phyloP scores from a whole-genome alignment of 371 early-diverging fungal species.

The Sporodiniella umbellata region DNA sequence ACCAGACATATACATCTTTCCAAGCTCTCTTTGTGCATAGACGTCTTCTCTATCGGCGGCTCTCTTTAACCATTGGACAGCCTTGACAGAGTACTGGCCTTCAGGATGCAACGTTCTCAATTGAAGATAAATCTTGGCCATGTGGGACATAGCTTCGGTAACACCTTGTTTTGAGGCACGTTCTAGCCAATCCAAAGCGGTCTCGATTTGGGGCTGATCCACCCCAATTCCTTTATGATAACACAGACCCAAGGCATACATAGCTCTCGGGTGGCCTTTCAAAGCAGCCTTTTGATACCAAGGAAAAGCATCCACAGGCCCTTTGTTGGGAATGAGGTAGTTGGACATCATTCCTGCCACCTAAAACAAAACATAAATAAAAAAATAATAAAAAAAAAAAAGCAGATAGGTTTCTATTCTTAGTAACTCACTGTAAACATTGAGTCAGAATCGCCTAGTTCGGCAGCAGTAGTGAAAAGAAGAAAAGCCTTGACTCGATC shows the following conservation, averaged over 20 bases:
- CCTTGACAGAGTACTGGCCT: constrained; percentile 29
- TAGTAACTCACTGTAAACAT: constrained; percentile 40
- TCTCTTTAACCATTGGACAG: constrained; percentile 40
- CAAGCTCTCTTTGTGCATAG: constrained; percentile 76
- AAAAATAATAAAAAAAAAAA: neutral
- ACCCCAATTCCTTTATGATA: constrained; percentile 41
- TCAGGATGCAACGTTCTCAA: constrained; percentile 8
- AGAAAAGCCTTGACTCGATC: constrained; percentile 37
- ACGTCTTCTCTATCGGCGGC: constrained; percentile 47
- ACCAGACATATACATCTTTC: constrained; percentile 81
- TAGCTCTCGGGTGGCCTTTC: constrained; percentile 42
- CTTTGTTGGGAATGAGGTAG: constrained; percentile 45
- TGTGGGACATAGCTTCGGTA: constrained; percentile 34
- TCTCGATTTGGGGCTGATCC: constrained; percentile 21
- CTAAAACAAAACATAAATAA: constrained; percentile 15
- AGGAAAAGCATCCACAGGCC: constrained; percentile 46
- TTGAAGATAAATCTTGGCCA: constrained; percentile 41
- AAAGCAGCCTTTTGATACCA: constrained; percentile 58
- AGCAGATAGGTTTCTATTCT: too few species aligned
- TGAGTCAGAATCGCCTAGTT: constrained; percentile 36
- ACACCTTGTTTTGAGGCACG: constrained; percentile 45
- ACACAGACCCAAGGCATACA: constrained; percentile 45
- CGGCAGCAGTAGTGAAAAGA: constrained; percentile 33
- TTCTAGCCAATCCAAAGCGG: constrained; percentile 45
- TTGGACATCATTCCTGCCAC: constrained; percentile 50